Conservation (phyloP, 2,329 filamentous ascomycete genomes). For the Pseudogymnoascus sp. region DNA sequence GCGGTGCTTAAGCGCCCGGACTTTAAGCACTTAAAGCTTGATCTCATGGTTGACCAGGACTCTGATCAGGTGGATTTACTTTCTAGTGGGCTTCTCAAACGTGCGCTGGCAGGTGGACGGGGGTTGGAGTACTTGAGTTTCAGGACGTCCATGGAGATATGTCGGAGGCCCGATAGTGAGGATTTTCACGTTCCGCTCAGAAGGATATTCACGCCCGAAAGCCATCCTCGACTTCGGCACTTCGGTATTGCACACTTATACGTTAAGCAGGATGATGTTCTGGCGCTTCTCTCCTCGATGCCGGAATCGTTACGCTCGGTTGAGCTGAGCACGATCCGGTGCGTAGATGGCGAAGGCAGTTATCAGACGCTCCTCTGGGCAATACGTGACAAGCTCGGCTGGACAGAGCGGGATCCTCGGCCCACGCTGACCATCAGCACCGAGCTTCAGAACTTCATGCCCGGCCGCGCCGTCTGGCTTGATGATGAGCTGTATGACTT, state of each 20-base stretch:
- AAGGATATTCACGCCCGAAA: constrained; percentile 27
- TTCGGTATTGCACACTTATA: constrained; percentile 28
- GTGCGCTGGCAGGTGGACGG: constrained; percentile 16
- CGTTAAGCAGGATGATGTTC: constrained; percentile 23
- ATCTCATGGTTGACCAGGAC: constrained; percentile 17
- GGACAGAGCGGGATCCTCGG: constrained; percentile 15
- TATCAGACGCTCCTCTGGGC: constrained; percentile 19
- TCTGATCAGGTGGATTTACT: background rate
- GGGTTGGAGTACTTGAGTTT: constrained; percentile 24
- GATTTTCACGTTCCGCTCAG: constrained; percentile 18
- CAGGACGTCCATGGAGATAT: constrained; percentile 10
- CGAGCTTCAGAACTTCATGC: constrained; percentile 11
- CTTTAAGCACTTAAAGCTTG: constrained; percentile 27
- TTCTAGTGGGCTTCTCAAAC: constrained; percentile 17
- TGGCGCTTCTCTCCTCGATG: constrained; percentile 29
- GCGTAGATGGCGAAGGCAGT: constrained; percentile 15
- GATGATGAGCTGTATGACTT: constrained; percentile 14
- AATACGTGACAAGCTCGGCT: constrained; percentile 20
- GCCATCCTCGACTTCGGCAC: constrained; percentile 26
- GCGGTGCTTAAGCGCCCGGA: constrained; percentile 22
- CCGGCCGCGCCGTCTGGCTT: background rate
- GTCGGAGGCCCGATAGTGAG: background rate
- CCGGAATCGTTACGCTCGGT: constrained; percentile 27
- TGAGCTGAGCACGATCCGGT: constrained; percentile 30
- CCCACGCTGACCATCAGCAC: constrained; percentile 8